Base-by-base conservation (phyloP, 306 rosid genomes). In the Fragaria ananassa region DNA sequence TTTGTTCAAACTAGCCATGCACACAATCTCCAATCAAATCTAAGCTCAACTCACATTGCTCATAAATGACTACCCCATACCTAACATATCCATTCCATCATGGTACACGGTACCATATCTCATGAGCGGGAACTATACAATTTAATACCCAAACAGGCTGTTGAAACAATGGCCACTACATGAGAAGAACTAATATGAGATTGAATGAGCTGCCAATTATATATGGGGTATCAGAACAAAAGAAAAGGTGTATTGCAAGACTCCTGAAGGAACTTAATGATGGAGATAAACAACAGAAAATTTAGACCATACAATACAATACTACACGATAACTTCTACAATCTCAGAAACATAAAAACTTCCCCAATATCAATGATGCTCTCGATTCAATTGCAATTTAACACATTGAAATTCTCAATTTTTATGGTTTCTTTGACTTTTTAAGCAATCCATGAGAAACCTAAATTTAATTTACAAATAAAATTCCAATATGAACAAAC, bases 381-480 rank as follows among this genome's bases (percentile, higher is more conserved):
- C 61, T 29, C 5, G 41, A 41, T 54, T 45, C 19, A 74, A 57
- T 37, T 29, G 10, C 44, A 7, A 41, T 12, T 2, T 7, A 17
- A 14, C 6, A 18, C 10, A 17, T 67, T 58, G 25, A 21, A 66
- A 64, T 39, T 73, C 41, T 31, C 10, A 25, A 45, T 42, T 57
- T 54, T 49, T 5, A 62, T 35, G 39, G 61, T 62, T 41, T 47
- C 27, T 39, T 60, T 62, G 68, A 62, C 2, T 68, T 50, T 27
- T 14, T n/a, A 49, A 56, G 54, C 75, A 77, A 77, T 31, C 61
- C 60, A 63, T 9, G 37, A 81, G 61, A 81, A n/a, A 54, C 69
- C 56, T 64, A 70, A 76, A 8, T n/a, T 61, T 34, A 4, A 44
- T 63, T 35, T 19, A 29, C 53, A 8, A 17, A 60, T 42, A 46